Percentiles rank a stretch among this genome's conserved stretches.
phyloP scores from a whole-genome alignment of 371 early-diverging fungal genomes.

The Mortierella sp. region DNA sequence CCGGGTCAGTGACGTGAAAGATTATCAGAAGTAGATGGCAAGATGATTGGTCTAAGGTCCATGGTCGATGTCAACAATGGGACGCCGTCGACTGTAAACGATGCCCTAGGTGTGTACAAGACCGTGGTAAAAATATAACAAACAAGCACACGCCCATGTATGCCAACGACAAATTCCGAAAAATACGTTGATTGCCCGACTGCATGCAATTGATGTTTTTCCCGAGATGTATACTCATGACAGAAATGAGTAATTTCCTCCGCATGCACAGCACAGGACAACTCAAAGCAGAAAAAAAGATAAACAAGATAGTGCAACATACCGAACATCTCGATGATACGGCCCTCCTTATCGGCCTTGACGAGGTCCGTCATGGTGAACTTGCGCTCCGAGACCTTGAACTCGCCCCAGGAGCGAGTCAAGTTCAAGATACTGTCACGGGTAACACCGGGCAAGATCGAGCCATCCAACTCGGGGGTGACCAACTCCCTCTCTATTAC shows the following conservation, averaged over 20 bases:
- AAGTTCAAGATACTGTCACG: constrained; percentile 92
- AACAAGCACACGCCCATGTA: not conserved
- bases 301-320: not conserved
- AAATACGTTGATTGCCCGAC: not conserved
- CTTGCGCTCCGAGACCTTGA: constrained; percentile 90
- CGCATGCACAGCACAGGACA: not conserved
- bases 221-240: constrained; percentile 11
- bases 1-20: not conserved
- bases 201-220: not conserved
- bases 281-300: not conserved
- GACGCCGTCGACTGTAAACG: not conserved
- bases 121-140: not conserved
- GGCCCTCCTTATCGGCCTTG: constrained; percentile 79
- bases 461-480: constrained; percentile 96
- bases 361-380: constrained; percentile 89
- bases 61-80: not conserved
- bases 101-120: not conserved
- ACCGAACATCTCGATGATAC: constrained; percentile 64
- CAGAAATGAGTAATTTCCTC: constrained; percentile 38
- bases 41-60: not conserved
- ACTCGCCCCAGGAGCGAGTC: constrained; percentile 88
- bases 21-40: not conserved
- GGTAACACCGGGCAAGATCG: constrained; percentile 98
- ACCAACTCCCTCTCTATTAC: constrained; percentile 80
- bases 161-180: not conserved